Conservation (phyloP, 495 filamentous ascomycete genomes). For the Sporormia fimetaria region DNA sequence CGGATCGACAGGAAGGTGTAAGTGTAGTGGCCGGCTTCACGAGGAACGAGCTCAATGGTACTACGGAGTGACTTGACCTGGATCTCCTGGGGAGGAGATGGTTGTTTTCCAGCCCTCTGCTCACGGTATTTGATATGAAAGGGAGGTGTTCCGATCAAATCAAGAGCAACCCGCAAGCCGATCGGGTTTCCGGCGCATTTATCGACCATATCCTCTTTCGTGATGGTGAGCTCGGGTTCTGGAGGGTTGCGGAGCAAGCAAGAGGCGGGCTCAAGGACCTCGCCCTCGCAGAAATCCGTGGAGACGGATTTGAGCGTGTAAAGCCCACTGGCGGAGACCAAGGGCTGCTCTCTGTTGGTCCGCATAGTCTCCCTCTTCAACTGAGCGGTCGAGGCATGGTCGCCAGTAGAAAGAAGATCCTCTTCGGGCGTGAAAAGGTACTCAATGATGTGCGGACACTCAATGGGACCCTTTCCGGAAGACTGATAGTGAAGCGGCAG, state of each 20-base stretch:
- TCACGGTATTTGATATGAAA: conserved; percentile 67
- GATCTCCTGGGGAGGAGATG: conserved; percentile 40
- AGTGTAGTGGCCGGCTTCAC: conserved; percentile 68
- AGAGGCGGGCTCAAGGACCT: conserved; percentile 82
- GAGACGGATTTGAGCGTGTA: conserved; percentile 71
- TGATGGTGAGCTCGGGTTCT: conserved; percentile 64
- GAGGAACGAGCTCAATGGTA: conserved; percentile 75
- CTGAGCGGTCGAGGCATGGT: conserved; percentile 45
- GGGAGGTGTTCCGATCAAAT: conserved; percentile 80
- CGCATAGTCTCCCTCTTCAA: conserved; percentile 43
- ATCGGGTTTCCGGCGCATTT: conserved; percentile 91
- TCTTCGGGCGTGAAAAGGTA: conserved; percentile 61
- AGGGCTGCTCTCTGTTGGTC: conserved; percentile 31
- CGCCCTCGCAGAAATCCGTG: conserved; percentile 71
- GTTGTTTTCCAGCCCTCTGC: conserved; percentile 45
- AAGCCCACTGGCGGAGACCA: conserved; percentile 65
- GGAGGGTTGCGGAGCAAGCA: conserved; percentile 85
- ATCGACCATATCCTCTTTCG: conserved; percentile 70
- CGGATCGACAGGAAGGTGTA: conserved; percentile 73
- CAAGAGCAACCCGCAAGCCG: conserved; percentile 73
- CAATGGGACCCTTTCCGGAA: conserved; percentile 43
- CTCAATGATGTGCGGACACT: conserved; percentile 46
- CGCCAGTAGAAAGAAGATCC: conserved; percentile 50
- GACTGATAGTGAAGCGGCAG: conserved; percentile 65
- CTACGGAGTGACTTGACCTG: conserved; percentile 54